Base-by-base conservation (phyloP, 805 yeast genomes). In the Myxozyma udenii region DNA sequence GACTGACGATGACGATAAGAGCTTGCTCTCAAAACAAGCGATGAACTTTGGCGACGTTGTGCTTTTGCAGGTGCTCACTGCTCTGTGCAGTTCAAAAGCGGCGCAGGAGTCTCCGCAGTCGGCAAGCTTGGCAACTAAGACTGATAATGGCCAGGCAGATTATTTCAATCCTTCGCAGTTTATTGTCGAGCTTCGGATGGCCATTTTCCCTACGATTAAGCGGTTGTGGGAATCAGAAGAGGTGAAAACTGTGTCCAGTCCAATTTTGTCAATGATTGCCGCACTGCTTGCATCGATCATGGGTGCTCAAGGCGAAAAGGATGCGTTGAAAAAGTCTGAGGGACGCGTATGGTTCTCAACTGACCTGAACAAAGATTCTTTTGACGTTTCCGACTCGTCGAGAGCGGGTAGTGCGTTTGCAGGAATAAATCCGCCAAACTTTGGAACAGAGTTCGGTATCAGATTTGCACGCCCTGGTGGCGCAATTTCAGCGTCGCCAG, bases 161-260 rank as follows among this genome's bases (percentile, higher is more conserved):
- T 61, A 60, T 49, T 67, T 65, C 48, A 55, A 58, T 26, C 61
- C 63, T 2, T 50, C 50, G 9, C 69, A 66, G 44, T 65, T 68
- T 38, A 51, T 66, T 22, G 62, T 68, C 21, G 70, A 68, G 48
- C 54, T 64, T 28, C 64, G 66, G 2, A 45, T 58, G 19, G 51
- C 61, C 14, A 61, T 65, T 4, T 44, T 64, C 26, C 51, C 61
- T 3, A 48, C 48, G 19, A 40, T 52, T 25, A 30, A 36, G 23
- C 41, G 46, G 37, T 41, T 56, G 9, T 56, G 60, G 60, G 52
- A 42, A 23, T 56, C 60, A 1, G 45, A 45, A 11, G 44, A 30
- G 19, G 30, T 50, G 2, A 25, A 41, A 7, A 24, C 42, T 9
- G 46, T 43, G 16, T 42, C 60, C 4, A 26, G 51, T 7, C 42